Evolutionary conservation across 2,329 filamentous ascomycete species (phyloP).

Genomic region (Diaporthe citrichinensis): DNA sequence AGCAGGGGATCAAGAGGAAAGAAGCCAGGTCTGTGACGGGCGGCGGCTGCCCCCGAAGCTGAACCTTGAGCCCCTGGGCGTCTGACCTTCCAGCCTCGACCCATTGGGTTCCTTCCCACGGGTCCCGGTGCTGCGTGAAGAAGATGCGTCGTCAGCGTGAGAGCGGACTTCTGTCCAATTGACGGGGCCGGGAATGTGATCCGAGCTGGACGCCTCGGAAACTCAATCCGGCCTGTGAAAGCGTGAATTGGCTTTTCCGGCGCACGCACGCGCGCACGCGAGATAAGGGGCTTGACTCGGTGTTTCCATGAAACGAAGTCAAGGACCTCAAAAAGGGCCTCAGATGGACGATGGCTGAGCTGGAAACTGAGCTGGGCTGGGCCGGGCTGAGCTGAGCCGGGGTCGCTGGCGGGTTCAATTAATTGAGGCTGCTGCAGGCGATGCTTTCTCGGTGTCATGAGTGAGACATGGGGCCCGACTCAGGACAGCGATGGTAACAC

Average conservation of each 20-base stretch:
- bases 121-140: background rate
- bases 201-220: constrained; percentile 19
- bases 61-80: constrained; percentile 16
- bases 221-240: constrained; percentile 17
- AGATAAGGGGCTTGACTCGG: constrained; percentile 28
- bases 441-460: constrained; percentile 17
- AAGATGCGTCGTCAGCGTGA: constrained; percentile 25
- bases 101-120: background rate
- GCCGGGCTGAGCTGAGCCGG: background rate
- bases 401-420: constrained; percentile 1
- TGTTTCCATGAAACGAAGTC: constrained; percentile 15
- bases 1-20: background rate
- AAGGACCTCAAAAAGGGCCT: background rate
- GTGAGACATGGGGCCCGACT: constrained; percentile 29
- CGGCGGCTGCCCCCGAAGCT: constrained; percentile 11
- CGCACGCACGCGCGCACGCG: constrained; percentile 10
- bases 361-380: background rate
- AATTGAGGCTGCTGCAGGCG: constrained; percentile 19
- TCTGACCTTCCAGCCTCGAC: constrained; percentile 11
- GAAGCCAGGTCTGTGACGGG: constrained; percentile 12
- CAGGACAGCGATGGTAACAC: constrained; percentile 10
- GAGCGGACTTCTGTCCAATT: background rate
- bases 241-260: constrained; percentile 18
- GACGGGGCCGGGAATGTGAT: constrained; percentile 9
- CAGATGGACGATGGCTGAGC: background rate